Base-by-base conservation (phyloP, 1,284 basidiomycete species). In the Pterulicium gracile region DNA sequence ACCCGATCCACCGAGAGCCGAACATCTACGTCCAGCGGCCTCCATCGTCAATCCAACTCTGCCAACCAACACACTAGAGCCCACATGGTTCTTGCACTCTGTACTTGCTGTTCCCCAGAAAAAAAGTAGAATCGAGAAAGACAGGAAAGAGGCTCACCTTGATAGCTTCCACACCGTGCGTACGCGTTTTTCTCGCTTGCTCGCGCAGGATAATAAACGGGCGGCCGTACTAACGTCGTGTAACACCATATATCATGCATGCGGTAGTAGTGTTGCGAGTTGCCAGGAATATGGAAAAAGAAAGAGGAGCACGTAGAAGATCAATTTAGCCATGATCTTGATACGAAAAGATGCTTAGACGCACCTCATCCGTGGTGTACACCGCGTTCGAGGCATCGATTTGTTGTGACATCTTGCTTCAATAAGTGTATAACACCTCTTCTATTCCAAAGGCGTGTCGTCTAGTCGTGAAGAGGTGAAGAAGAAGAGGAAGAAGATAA, bases 191-290 rank as follows among this genome's bases (percentile, higher is more conserved):
- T 68, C 70, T 97, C 50, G 76, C 85, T 66, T 98, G 95, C 60
- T 98, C 95, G 42, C 93, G 80, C 50, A 97, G 77, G 64, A 98
- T 95, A 64, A 98, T 97, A 67, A 98, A 98, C 20, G 95, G 95
- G 43, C 93, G 75, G 42, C 94, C 93, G 66, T 94, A 96, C 90
- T 95, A 17, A 7, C n/a, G n/a, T 5, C 53, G 17, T 41, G 32
- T 42, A 14, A 43, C 24, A 41, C 27, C 32, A 15, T 18, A 21
- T 52, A 42, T 60, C n/a, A 58, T 52, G 17, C 7, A 14, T 45
- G 20, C 27, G 20, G 45, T 50, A 42, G 53, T 46, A 42, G 21
- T 12, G n/a, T n/a, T n/a, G n/a, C n/a, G n/a, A n/a, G n/a, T n/a
- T n/a, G n/a, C n/a, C n/a, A n/a, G n/a, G n/a, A n/a, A n/a, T 32